Percentiles rank a stretch among this genome's conserved stretches.
These are phyloP conservation scores for Trypanosoma vivax DNA, from an alignment of 208 protist species.

Conservation along the genomic window DNA sequence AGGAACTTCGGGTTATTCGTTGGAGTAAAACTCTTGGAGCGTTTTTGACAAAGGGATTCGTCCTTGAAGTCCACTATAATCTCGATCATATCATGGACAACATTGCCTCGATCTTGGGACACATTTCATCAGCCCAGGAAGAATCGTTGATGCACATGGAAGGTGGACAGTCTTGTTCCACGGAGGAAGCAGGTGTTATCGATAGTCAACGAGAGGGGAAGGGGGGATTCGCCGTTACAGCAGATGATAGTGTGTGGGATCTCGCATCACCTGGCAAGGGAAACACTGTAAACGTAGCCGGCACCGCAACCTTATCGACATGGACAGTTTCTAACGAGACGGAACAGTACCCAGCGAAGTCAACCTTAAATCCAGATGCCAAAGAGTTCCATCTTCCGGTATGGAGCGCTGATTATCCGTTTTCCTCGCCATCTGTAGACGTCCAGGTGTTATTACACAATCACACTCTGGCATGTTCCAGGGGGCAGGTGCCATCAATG, in stretches of 20 bases:
- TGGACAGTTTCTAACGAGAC: background rate
- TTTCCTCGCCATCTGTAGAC: background rate
- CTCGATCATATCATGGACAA: no score
- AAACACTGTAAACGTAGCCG: no score
- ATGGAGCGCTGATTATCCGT: background rate
- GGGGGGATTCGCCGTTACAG: constrained; percentile 1
- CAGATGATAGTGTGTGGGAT: background rate
- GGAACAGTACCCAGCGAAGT: background rate
- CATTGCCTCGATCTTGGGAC: no score
- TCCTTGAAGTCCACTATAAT: no score
- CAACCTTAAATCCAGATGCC: constrained; percentile 35
- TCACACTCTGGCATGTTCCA: no score
- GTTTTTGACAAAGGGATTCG: no score
- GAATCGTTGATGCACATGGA: background rate
- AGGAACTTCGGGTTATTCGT: no score
- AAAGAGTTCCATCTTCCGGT: constrained; percentile 32
- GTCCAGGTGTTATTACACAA: background rate
- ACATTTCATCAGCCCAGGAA: no score
- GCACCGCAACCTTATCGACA: background rate
- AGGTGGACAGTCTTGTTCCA: background rate
- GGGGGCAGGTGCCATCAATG: constrained; percentile 21
- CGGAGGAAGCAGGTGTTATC: no score
- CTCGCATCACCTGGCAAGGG: background rate
- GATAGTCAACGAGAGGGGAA: background rate
- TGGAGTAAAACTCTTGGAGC: no score